Evolutionary conservation across 2,329 filamentous ascomycete genomes (phyloP).

Genomic region (Akanthomyces dipterigenus): DNA sequence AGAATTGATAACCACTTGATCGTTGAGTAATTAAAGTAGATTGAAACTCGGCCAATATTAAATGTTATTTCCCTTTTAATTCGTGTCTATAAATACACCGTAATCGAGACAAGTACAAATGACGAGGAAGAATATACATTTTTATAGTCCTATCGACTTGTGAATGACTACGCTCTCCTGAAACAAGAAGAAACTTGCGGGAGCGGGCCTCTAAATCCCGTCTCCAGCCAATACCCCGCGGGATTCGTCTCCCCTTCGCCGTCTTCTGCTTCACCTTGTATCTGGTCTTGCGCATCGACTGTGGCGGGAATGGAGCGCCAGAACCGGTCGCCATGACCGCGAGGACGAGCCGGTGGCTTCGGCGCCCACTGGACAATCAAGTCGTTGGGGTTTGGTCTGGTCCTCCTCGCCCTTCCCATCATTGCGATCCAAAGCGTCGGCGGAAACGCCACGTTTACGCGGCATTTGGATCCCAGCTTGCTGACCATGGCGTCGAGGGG

Average conservation of each 20-base stretch:
- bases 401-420: not conserved
- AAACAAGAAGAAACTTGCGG: not conserved
- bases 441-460: not conserved
- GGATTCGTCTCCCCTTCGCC: not conserved
- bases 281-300: not conserved
- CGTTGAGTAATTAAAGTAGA: not conserved
- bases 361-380: not conserved
- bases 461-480: not conserved
- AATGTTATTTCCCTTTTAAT: not conserved
- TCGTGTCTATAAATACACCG: not conserved
- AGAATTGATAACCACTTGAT: not conserved
- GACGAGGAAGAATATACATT: not conserved
- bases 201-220: not conserved
- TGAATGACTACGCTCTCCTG: not conserved
- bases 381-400: not conserved
- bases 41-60: not conserved
- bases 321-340: not conserved
- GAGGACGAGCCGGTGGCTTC: not conserved
- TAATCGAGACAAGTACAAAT: not conserved
- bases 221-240: not conserved
- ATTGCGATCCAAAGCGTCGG: not conserved
- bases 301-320: not conserved
- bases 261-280: not conserved
- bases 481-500: not conserved
- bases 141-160: not conserved